Evolutionary conservation across 2,329 filamentous ascomycete genomes (phyloP).

Genomic region (Trichoderma sp.): DNA sequence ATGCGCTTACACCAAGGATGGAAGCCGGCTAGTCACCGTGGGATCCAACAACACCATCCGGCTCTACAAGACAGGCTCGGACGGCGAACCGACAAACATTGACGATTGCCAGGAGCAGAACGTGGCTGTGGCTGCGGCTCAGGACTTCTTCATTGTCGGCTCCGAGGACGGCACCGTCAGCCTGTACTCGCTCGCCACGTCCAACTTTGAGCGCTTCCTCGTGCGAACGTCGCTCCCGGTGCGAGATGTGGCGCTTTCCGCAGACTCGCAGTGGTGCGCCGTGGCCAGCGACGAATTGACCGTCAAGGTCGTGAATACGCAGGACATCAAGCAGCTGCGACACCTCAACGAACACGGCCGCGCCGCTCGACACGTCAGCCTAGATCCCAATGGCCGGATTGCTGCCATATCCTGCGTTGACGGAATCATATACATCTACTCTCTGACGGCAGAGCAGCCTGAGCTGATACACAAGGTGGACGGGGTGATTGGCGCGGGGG

Average conservation of each 20-base stretch:
- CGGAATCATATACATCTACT: conserved; percentile 88
- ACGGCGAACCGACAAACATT: conserved; percentile 89
- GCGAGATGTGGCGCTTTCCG: conserved; percentile 80
- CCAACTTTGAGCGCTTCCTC: conserved; percentile 77
- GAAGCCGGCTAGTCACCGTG: conserved; percentile 82
- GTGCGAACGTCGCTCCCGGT: conserved; percentile 83
- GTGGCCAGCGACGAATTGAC: conserved; percentile 95
- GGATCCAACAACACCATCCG: conserved; percentile 93
- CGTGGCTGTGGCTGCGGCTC: conserved; percentile 71
- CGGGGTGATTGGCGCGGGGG: conserved; percentile 77
- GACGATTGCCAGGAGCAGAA: conserved; percentile 91
- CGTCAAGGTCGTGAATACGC: conserved; percentile 83
- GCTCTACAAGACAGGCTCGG: conserved; percentile 86
- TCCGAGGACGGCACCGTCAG: conserved; percentile 96
- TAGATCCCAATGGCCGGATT: conserved; percentile 76
- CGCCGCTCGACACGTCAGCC: conserved; percentile 88
- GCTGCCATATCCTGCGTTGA: conserved; percentile 84
- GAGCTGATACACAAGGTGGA: conserved; percentile 82
- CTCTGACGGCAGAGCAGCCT: conserved; percentile 73
- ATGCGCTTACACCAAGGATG: conserved; percentile 86
- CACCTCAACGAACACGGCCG: conserved; percentile 81
- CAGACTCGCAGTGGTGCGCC: conserved; percentile 83
- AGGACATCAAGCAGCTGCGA: conserved; percentile 74
- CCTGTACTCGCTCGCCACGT: conserved; percentile 78
- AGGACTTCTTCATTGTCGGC: conserved; percentile 84